Conservation (phyloP, 2,329 filamentous ascomycete species). For the Grosmannia serpens region DNA sequence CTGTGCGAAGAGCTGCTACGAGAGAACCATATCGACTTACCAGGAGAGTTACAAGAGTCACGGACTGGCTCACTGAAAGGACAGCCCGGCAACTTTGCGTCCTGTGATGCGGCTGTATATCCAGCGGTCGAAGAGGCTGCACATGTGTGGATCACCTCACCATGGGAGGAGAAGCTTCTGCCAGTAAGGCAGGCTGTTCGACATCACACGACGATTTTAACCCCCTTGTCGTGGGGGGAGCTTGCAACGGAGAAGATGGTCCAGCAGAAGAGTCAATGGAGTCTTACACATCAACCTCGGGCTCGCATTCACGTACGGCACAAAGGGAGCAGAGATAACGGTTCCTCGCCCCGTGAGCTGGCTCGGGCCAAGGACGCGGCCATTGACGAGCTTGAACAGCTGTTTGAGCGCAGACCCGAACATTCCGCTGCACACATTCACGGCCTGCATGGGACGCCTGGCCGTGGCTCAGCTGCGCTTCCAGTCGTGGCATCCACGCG, state of each 20-base stretch:
- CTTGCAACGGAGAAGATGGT: background rate
- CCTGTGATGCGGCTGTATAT: too few species aligned
- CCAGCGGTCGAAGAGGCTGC: slow-evolving; percentile 1
- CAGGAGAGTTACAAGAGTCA: too few species aligned
- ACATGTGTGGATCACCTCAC: slow-evolving; percentile 17
- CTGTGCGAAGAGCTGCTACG: slow-evolving; percentile 19
- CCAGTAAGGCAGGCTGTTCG: background rate
- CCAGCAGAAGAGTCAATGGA: background rate
- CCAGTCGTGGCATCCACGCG: slow-evolving; percentile 18
- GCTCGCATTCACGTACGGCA: background rate
- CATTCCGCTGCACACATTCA: slow-evolving; percentile 19
- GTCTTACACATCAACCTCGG: background rate
- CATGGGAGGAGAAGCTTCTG: slow-evolving; percentile 4
- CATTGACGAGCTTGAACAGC: slow-evolving; percentile 17
- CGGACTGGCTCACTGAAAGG: background rate
- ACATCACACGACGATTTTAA: background rate
- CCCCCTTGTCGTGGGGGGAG: background rate
- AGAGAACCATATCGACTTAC: slow-evolving; percentile 16
- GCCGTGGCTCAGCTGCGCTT: slow-evolving; percentile 19
- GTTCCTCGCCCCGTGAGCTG: background rate
- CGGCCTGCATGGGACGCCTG: slow-evolving; percentile 14
- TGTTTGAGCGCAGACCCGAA: slow-evolving; percentile 16
- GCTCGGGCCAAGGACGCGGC: slow-evolving; percentile 12
- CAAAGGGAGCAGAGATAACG: background rate
- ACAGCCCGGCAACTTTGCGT: background rate